phyloP scores from a whole-genome alignment of 345 rosid species.

The Eutrema heterophyllum region DNA sequence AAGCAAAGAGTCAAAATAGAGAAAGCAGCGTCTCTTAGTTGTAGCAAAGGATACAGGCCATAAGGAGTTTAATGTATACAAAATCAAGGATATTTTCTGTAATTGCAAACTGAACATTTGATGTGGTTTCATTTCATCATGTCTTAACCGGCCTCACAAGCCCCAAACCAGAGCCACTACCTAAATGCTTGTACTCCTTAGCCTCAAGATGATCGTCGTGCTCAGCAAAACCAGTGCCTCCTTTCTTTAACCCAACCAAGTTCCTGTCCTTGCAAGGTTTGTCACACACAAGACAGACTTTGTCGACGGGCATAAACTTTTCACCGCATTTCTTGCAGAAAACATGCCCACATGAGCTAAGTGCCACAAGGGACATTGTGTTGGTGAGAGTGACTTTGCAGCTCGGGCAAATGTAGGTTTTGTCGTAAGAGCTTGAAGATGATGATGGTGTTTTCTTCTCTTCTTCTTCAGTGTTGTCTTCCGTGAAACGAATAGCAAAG shows the following conservation, averaged over 20 bases:
- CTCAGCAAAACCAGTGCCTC: constrained; percentile 89
- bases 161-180: constrained; percentile 91
- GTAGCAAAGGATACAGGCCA: constrained; percentile 37
- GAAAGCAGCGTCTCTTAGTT: constrained; percentile 45
- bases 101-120: neutral
- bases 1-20: constrained; percentile 41
- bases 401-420: constrained; percentile 80
- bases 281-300: constrained; percentile 78
- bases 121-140: constrained; percentile 13
- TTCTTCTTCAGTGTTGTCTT: constrained; percentile 61
- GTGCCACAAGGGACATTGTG: constrained; percentile 62
- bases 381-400: constrained; percentile 93
- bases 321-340: constrained; percentile 95
- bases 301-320: constrained; percentile 64
- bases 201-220: constrained; percentile 85
- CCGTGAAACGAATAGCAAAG: constrained; percentile 61
- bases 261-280: constrained; percentile 70
- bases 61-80: neutral
- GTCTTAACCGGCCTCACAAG: constrained; percentile 77
- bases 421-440: constrained; percentile 51
- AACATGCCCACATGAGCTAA: constrained; percentile 91
- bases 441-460: constrained; percentile 14
- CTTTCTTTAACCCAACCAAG: constrained; percentile 72
- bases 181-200: constrained; percentile 88
- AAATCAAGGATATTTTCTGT: neutral